Evolutionary conservation across 2,329 filamentous ascomycete genomes (phyloP).

Genomic region (Apiospora phragmitis): DNA sequence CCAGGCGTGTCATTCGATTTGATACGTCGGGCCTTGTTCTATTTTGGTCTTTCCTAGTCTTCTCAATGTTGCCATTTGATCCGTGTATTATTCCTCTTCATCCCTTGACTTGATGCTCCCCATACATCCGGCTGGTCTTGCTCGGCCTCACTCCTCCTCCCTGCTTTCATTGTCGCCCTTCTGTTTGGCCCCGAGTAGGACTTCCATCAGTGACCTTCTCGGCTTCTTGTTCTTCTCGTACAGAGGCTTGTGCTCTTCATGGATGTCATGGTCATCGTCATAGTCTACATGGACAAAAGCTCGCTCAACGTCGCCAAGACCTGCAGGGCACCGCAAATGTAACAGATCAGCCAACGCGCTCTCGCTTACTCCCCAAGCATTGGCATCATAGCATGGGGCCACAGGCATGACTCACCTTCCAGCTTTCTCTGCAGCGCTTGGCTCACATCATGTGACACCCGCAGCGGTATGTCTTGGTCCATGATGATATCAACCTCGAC

Average conservation of each 20-base stretch:
- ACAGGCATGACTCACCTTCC: constrained; percentile 42
- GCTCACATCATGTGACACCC: constrained; percentile 59
- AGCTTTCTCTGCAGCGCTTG: constrained; percentile 62
- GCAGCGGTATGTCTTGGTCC: constrained; percentile 54
- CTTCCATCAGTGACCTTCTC: constrained; percentile 35
- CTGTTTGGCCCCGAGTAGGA: constrained; percentile 33
- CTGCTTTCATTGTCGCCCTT: constrained; percentile 14
- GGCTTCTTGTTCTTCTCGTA: constrained; percentile 35
- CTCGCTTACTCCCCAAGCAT: neutral
- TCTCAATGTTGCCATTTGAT: neutral
- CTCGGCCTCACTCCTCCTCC: neutral
- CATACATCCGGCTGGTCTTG: neutral
- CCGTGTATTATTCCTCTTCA: neutral
- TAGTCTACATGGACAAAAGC: constrained; percentile 49
- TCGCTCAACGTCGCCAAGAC: constrained; percentile 38
- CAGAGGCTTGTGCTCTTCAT: constrained; percentile 44
- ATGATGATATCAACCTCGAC: constrained; percentile 65
- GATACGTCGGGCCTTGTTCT: neutral
- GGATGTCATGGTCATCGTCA: constrained; percentile 40
- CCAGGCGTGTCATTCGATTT: neutral
- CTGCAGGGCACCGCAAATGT: constrained; percentile 11
- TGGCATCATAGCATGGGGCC: neutral
- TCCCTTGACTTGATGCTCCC: neutral
- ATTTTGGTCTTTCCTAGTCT: neutral
- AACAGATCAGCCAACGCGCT: constrained; percentile 10